Percentiles rank a stretch among this genome's conserved stretches.
Conservation (phyloP, 2,329 filamentous ascomycete species). For the Trichoderma afroharzianum region DNA sequence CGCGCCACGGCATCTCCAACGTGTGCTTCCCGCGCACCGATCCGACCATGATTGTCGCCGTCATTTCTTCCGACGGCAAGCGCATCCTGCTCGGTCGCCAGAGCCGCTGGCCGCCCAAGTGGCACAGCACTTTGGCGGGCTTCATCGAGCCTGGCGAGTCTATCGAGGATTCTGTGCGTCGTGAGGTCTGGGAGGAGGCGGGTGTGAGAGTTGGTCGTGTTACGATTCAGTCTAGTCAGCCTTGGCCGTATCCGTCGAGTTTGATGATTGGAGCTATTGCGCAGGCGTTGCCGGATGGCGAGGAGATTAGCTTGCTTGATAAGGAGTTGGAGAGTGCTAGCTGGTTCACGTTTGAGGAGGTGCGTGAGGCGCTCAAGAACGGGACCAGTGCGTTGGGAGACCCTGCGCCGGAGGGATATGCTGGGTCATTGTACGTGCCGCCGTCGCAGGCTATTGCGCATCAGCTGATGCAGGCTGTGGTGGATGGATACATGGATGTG, state of each 20-base stretch:
- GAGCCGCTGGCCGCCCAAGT: constrained; percentile 76
- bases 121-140: constrained; percentile 85
- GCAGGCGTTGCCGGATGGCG: constrained; percentile 74
- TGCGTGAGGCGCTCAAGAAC: constrained; percentile 66
- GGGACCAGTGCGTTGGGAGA: constrained; percentile 66
- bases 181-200: constrained; percentile 84
- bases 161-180: constrained; percentile 76
- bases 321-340: constrained; percentile 85
- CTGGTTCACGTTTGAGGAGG: constrained; percentile 83
- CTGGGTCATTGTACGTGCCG: constrained; percentile 74
- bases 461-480: constrained; percentile 76
- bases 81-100: constrained; percentile 79
- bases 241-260: constrained; percentile 82
- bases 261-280: constrained; percentile 86
- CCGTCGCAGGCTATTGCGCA: constrained; percentile 89
- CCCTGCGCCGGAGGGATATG: constrained; percentile 60
- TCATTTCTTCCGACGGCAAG: constrained; percentile 75
- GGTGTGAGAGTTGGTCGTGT: constrained; percentile 74
- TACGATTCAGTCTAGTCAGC: constrained; percentile 78
- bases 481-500: constrained; percentile 65
- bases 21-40: constrained; percentile 89
- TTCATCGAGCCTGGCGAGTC: constrained; percentile 85
- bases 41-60: constrained; percentile 91
- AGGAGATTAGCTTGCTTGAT: constrained; percentile 82
- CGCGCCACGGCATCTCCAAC: constrained; percentile 83